Evolutionary conservation across 495 filamentous ascomycete species (phyloP).

Genomic region (Thermochaetoides thermophila): DNA sequence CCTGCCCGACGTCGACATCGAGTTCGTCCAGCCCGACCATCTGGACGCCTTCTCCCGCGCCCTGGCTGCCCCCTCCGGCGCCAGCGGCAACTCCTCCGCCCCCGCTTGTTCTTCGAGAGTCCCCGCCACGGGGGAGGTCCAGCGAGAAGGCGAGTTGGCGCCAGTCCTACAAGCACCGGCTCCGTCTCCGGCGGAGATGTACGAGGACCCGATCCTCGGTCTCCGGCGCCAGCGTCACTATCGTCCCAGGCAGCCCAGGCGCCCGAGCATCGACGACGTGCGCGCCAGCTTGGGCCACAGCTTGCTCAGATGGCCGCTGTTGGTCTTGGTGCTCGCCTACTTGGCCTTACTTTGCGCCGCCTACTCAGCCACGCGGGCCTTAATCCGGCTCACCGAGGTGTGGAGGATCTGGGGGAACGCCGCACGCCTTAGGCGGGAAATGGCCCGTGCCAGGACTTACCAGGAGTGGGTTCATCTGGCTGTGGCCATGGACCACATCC

Average conservation of each 20-base stretch:
- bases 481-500: slow-evolving; percentile 60
- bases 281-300: no score
- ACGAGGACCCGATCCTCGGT: no score
- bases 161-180: no score
- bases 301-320: slow-evolving; percentile 80
- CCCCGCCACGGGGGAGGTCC: no score
- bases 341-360: slow-evolving; percentile 49
- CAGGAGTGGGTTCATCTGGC: slow-evolving; percentile 68
- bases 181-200: no score
- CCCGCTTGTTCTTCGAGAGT: no score
- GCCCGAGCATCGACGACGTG: no score
- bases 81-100: slow-evolving; percentile 7
- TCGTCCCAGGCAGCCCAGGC: no score
- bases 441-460: slow-evolving; percentile 60
- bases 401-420: slow-evolving; percentile 60
- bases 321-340: slow-evolving; percentile 67
- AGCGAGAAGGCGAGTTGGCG: no score
- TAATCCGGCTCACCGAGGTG: slow-evolving; percentile 80
- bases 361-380: slow-evolving; percentile 71
- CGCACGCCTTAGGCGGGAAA: slow-evolving; percentile 48
- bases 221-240: no score
- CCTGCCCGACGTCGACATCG: slow-evolving; percentile 48
- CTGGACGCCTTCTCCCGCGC: slow-evolving; percentile 44
- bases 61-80: slow-evolving; percentile 36
- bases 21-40: slow-evolving; percentile 47